Base-by-base conservation (phyloP, 495 filamentous ascomycete species). In the Hypoxylon rickii region DNA sequence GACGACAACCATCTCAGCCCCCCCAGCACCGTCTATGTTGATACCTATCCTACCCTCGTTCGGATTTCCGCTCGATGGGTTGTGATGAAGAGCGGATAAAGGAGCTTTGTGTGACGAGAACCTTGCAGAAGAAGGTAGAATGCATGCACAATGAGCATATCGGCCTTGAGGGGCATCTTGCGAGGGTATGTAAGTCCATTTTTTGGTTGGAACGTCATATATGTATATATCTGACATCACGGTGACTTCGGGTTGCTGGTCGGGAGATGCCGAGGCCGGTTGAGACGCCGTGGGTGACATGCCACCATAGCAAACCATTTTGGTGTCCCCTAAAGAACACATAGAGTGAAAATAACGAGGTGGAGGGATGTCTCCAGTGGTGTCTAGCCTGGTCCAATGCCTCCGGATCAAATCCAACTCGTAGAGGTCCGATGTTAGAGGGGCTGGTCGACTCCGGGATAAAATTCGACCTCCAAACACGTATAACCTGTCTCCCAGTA, bases 171-270 rank as follows among this genome's bases (percentile, higher is more conserved):
- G 95, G 0, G 90, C 82, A 45, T 97, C 89, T 41, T 80, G 75
- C 0, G 89, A 85, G 8, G 87, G 82, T 44, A 98, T 85, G 22
- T 83, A 89, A 33, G 87, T 92, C 94, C 94, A 98, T 24, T 83
- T 86, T 58, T 81, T 86, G 0, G 89, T 86, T 5, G 83, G 79
- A n/a, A 94, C 89, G 67, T 98, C 94, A 65, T 88, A 97, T 5
- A 98, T 91, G 70, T 97, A 90, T 47, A 98, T 92, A 76, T 98
- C 94, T 7, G 92, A 95, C 91, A 97, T 96, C 47, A 98, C 94
- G 3, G 93, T 86, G 6, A 97, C 89, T 69, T 97, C 94, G 19
- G 89, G 85, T 58, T 94, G 90, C 19, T 84, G 73, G 39, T 93
- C 90, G 55, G 82, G 78, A 0, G 79, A 72, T 44, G 75, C 62